Conservation (phyloP, 306 rosid species). For the Biancaea sappan region DNA sequence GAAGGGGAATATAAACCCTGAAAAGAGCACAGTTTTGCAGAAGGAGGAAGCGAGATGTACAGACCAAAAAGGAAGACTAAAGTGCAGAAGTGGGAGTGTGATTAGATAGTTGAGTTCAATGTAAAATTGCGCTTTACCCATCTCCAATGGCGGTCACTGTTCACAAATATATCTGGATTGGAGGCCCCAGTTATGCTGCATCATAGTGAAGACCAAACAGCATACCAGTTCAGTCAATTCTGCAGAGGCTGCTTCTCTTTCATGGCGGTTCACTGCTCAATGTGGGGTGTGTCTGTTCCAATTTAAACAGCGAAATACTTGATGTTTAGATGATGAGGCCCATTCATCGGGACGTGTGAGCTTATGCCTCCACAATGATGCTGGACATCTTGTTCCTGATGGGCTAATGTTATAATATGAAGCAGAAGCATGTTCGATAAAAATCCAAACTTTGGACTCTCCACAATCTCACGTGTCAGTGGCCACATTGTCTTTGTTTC, state of each 20-base stretch:
- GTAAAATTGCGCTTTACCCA: neutral
- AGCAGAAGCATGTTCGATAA: neutral
- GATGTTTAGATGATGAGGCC: neutral
- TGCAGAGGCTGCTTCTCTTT: neutral
- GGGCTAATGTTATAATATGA: neutral
- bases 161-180: neutral
- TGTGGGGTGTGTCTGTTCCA: too few relatives aligned
- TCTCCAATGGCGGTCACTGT: neutral
- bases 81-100: neutral
- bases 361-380: neutral
- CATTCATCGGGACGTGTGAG: neutral
- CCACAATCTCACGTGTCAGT: neutral
- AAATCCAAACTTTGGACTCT: neutral
- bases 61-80: neutral
- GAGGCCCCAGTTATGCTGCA: neutral
- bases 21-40: neutral
- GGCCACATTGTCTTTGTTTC: neutral
- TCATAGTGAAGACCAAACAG: neutral
- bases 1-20: neutral
- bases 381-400: neutral
- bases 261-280: neutral
- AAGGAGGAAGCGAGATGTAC: neutral
- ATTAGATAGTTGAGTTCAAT: neutral
- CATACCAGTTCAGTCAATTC: neutral
- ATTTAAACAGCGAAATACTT: neutral